Base-by-base conservation (phyloP, 306 rosid genomes). In the Ochetophila trinervis region DNA sequence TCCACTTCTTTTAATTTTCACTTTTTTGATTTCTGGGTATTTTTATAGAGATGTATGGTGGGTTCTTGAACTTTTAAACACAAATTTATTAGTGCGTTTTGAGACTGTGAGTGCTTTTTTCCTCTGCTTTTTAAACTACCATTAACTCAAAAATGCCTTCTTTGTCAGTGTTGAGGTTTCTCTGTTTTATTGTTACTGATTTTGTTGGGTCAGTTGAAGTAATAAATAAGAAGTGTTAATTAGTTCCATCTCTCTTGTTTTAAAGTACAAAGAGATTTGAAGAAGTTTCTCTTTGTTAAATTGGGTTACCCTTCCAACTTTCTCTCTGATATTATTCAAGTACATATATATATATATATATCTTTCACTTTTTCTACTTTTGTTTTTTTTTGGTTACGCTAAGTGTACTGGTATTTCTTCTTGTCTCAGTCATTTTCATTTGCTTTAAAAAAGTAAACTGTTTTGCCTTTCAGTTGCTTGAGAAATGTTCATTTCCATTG, bases 401-500 rank as follows among this genome's bases (percentile, higher is more conserved):
- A 8, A 47, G 10, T 51, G 50, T 30, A 30, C 16, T 54, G 5
- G 58, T 58, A 53, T 22, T 35, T 4, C 66, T 49, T 44, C 23
- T 22, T 34, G 57, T 60, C 65, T 48, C 50, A 37, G 49, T 56
- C 8, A 23, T 18, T 16, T 40, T 66, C 62, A 62, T 60, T 30
- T 71, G 40, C 21, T 27, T 45, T 14, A 27, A 5, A 53, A 57
- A 60, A 45, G 57, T 59, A 57, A 40, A 24, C 13, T 20, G 51
- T 55, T 54, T 49, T 32, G 53, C 45, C 61, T 56, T 55, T 61
- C 47, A 27, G 59, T 57, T 76, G 66, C 66, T 68, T 69, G 75
- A 62, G 66, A 75, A 65, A 87, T 87, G 96, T 54, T 85, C 50
- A 68, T 82, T 77, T 67, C 81, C 10, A 59, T 72, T 34, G 84